Evolutionary conservation across 371 early-diverging fungal genomes (phyloP), one percentile per base, ranked within the genome.

Genomic region (Modicella reniformis): DNA sequence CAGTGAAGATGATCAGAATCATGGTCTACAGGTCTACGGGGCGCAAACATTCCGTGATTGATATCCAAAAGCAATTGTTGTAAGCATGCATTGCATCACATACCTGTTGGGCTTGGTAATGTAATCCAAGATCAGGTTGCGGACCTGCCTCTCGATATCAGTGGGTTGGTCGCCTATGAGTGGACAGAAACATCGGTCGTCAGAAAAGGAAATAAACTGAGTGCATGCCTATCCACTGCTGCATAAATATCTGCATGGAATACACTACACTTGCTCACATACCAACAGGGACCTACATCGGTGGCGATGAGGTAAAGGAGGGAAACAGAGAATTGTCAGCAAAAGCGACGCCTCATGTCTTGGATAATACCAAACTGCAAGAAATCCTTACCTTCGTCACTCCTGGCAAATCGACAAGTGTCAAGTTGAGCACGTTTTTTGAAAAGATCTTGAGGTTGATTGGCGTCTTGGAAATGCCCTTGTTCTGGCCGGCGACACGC

Each of bases 351-450:
- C 12, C 7, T 29, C 28, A 10, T 3, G 3, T 26, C 21, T 52
- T 52, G 8, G 21, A 48, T 21, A 28, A 52, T 28, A 52, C 23
- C 7, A 17, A 28, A 25, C 52, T 29, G 28, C 1, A 26, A 47
- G 19, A 25, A 34, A 19, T 25, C 37, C 28, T 50, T 84, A 90
- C 92, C 89, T 95, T 95, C 64, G 95, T 93, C 55, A 98, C 82
- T 21, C 98, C 98, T 8, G 98, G 98, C 57, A 98, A 83, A 85
- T 98, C 98, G 23, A 97, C 94, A 29, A 98, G 82, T 8, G 97
- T 98, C 60, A 98, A 75, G 56, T 92, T 95, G 40, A 97, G 86
- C n/a, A 95, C 95, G 47, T 92, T 91, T 30, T 92, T 86, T 2
- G 93, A 93, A 75, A 87, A 90, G 49, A 96, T 91, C 77, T 94